A percentile compares a stretch with the other conserved stretches of the same genome.
phyloP scores from a whole-genome alignment of 345 rosid species.

The Aethionema arabicum region DNA sequence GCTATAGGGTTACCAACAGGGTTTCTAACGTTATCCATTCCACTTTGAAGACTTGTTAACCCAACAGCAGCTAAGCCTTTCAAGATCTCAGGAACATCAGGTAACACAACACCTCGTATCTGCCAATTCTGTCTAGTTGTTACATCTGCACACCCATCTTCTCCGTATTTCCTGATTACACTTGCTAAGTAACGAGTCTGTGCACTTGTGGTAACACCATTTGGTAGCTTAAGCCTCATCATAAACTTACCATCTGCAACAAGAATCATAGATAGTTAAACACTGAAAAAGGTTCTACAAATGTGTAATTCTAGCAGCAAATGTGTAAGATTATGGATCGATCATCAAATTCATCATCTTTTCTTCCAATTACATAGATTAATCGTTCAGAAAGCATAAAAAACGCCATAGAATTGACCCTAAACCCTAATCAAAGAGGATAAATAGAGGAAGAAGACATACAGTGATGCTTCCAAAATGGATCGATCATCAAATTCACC shows the following conservation, averaged over 20 bases:
- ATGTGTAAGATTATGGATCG: too few species aligned
- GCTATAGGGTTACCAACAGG: slow-evolving; percentile 95
- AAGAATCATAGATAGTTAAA: background rate
- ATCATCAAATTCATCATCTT: too few species aligned
- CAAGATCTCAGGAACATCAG: slow-evolving; percentile 88
- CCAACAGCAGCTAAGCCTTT: slow-evolving; percentile 80
- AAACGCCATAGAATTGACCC: too few species aligned
- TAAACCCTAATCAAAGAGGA: too few species aligned
- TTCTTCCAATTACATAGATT: too few species aligned
- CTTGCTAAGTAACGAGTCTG: slow-evolving; percentile 85
- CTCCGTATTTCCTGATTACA: slow-evolving; percentile 80
- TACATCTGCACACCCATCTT: slow-evolving; percentile 94
- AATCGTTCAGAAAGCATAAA: too few species aligned
- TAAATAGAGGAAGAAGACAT: too few species aligned
- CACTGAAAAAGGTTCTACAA: background rate
- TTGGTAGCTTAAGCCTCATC: slow-evolving; percentile 96
- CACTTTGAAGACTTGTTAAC: slow-evolving; percentile 86
- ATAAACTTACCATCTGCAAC: slow-evolving; percentile 85
- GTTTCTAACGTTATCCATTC: slow-evolving; percentile 97
- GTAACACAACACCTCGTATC: slow-evolving; percentile 82
- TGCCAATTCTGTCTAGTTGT: slow-evolving; percentile 98
- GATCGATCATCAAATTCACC: too few species aligned
- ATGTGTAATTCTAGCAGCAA: too few species aligned
- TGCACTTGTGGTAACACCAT: slow-evolving; percentile 88
- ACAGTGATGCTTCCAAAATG: too few species aligned